Evolutionary conservation across 495 filamentous ascomycete species (phyloP).

Genomic region (Hypomontagnella submonticulosa): DNA sequence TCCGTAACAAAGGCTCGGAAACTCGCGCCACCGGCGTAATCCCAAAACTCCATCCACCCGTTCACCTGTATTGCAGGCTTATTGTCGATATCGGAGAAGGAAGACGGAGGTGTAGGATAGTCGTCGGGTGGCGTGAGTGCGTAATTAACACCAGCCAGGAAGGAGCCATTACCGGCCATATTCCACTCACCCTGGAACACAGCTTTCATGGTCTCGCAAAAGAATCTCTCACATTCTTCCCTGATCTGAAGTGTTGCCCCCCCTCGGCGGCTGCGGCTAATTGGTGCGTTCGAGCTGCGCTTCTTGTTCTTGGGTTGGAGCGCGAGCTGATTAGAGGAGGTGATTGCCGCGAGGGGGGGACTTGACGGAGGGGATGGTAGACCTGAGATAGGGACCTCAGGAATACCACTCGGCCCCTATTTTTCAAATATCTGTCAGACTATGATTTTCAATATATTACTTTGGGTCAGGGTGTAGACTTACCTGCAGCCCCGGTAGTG

Average conservation of each 20-base stretch:
- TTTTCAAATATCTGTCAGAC: constrained; percentile 22
- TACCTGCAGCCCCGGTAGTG: constrained; percentile 84
- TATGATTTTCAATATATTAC: background rate
- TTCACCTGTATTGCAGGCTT: constrained; percentile 45
- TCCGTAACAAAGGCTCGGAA: constrained; percentile 85
- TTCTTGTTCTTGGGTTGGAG: constrained; percentile 64
- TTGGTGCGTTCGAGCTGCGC: constrained; percentile 49
- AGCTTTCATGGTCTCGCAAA: constrained; percentile 91
- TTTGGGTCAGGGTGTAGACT: constrained; percentile 34
- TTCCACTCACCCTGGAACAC: constrained; percentile 97
- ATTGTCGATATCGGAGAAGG: constrained; percentile 19
- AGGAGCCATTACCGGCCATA: constrained; percentile 73
- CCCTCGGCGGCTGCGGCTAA: constrained; percentile 69
- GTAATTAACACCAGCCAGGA: constrained; percentile 74
- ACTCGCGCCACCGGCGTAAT: constrained; percentile 82
- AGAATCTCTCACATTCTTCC: constrained; percentile 99
- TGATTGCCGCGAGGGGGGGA: constrained; percentile 80
- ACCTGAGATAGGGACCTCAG: constrained; percentile 89
- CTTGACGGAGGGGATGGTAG: constrained; percentile 79
- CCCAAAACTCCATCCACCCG: constrained; percentile 83
- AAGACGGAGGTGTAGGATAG: constrained; percentile 43
- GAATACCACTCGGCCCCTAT: constrained; percentile 93
- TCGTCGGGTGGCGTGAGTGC: constrained; percentile 58
- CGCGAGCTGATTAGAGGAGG: constrained; percentile 68
- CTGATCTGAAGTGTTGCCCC: constrained; percentile 94